Base-by-base conservation (phyloP, 2,329 filamentous ascomycete genomes). In the Aciculosporium take region DNA sequence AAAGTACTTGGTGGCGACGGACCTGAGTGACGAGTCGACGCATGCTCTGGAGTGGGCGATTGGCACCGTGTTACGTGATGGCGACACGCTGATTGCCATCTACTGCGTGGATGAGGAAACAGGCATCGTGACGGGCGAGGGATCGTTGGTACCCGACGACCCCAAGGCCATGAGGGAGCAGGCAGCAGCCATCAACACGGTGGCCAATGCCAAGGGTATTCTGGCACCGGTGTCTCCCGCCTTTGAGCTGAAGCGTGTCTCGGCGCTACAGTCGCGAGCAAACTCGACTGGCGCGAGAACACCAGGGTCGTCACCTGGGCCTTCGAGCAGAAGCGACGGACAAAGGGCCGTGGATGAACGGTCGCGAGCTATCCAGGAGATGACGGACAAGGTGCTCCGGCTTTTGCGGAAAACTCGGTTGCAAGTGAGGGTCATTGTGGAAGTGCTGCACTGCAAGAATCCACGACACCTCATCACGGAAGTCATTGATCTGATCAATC, bases 21-120 rank as follows among this genome's bases (percentile, higher is more conserved):
- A 98, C 60, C 66, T 96, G 3, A 95, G 88, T 51, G 84, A 91
- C 29, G 91, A 98, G 63, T 88, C 89, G 4, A 84, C 85, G 6
- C 93, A 96, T 58, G 91, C 91, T 1, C 69, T 98, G 25, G 91
- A 98, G 59, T 98, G 91, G 91, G 91, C 89, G 0, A 88, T 98
- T 42, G 91, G 91, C 7, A 96, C 89, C 0, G 87, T 96, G 5
- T 69, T 98, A 24, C 76, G 91, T 37, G 88, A 96, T 51, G 91
- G 91, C 7, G 91, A 98, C 57, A 96, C 89, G 0, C 70, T 98
- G 28, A 79, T 95, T 46, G 87, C 86, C 2, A 85, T 96, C 35
- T 94, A 93, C 63, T 94, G 88, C 43, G 81, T 94, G 20, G 87
- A 95, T 50, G 89, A 96, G 57, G 89, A 96, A 51, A 72, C 71